A percentile compares a stretch with the other conserved stretches of the same genome.
Evolutionary conservation across 352 stramenopile species (phyloP).

Genomic region (Blastocystis hominis): DNA sequence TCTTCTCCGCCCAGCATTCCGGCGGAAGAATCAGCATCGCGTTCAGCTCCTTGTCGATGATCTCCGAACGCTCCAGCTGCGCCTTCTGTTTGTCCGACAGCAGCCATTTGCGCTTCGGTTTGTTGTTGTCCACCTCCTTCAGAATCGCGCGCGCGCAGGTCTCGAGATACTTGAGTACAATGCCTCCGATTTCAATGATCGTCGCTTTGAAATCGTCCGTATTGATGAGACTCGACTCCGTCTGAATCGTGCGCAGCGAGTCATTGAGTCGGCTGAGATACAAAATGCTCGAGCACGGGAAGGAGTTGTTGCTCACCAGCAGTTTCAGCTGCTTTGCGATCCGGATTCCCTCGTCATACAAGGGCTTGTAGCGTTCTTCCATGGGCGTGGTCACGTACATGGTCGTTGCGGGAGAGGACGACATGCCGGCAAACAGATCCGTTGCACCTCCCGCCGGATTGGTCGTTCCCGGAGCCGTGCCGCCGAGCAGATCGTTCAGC

Average conservation of each 20-base stretch:
- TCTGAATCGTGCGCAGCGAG: constrained; percentile 11
- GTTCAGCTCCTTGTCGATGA: constrained; percentile 14
- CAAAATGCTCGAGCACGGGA: neutral
- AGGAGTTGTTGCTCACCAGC: neutral
- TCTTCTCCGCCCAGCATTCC: constrained; percentile 31
- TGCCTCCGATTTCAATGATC: constrained; percentile 4
- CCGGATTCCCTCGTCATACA: constrained; percentile 27
- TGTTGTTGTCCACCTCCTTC: constrained; percentile 29
- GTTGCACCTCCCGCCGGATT: neutral
- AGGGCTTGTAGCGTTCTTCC: constrained; percentile 28
- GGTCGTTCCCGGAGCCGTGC: neutral
- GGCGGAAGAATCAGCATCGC: constrained; percentile 24
- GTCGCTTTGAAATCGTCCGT: constrained; percentile 24
- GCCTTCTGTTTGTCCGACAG: constrained; percentile 47
- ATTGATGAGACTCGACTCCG: neutral
- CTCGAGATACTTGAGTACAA: constrained; percentile 38
- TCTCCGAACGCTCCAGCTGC: constrained; percentile 1
- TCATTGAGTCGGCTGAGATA: constrained; percentile 47
- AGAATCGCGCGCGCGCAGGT: constrained; percentile 11
- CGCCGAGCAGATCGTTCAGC: constrained; percentile 32
- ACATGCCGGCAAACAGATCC: neutral
- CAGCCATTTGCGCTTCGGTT: constrained; percentile 41
- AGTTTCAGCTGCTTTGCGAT: constrained; percentile 42
- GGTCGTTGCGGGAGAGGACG: neutral
- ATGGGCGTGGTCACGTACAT: neutral